Evolutionary conservation across 2,329 filamentous ascomycete species (phyloP).

Genomic region (Cordyceps sp.): DNA sequence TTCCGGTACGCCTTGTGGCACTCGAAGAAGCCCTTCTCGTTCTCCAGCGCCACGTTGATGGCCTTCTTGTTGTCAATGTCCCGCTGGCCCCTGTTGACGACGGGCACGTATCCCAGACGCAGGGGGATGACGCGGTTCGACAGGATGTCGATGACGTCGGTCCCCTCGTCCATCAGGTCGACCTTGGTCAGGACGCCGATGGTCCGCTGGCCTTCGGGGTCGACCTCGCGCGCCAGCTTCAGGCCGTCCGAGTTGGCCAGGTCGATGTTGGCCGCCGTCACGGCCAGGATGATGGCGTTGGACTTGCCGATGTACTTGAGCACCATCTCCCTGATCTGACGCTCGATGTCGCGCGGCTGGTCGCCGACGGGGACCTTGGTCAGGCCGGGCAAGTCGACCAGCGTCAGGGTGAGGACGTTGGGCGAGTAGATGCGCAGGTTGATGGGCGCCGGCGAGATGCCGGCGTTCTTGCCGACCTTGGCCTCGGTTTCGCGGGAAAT

Average conservation of each 20-base stretch:
- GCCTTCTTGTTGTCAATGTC: constrained; percentile 98
- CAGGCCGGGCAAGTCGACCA: constrained; percentile 90
- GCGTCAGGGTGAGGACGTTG: constrained; percentile 88
- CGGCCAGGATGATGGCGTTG: constrained; percentile 93
- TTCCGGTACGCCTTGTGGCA: constrained; percentile 97
- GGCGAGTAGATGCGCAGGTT: constrained; percentile 97
- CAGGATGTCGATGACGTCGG: constrained; percentile 95
- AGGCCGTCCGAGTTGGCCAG: constrained; percentile 96
- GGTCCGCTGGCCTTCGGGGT: constrained; percentile 91
- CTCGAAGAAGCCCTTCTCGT: constrained; percentile 94
- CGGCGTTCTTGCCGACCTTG: constrained; percentile 90
- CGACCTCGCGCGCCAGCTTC: constrained; percentile 90
- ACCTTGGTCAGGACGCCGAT: constrained; percentile 98
- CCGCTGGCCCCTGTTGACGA: constrained; percentile 93
- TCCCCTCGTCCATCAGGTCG: constrained; percentile 96
- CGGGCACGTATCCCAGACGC: constrained; percentile 86
- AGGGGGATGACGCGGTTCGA: constrained; percentile 94
- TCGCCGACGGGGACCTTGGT: constrained; percentile 96
- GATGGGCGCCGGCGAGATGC: constrained; percentile 92
- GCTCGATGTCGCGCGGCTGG: constrained; percentile 90
- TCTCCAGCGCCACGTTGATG: constrained; percentile 78
- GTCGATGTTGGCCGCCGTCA: constrained; percentile 94
- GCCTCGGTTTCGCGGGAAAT: constrained; percentile 92
- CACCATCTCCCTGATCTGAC: constrained; percentile 95
- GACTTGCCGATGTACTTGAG: constrained; percentile 97